Conservation (phyloP, 2,329 filamentous ascomycete species). For the Macroventuria anomochaeta region DNA sequence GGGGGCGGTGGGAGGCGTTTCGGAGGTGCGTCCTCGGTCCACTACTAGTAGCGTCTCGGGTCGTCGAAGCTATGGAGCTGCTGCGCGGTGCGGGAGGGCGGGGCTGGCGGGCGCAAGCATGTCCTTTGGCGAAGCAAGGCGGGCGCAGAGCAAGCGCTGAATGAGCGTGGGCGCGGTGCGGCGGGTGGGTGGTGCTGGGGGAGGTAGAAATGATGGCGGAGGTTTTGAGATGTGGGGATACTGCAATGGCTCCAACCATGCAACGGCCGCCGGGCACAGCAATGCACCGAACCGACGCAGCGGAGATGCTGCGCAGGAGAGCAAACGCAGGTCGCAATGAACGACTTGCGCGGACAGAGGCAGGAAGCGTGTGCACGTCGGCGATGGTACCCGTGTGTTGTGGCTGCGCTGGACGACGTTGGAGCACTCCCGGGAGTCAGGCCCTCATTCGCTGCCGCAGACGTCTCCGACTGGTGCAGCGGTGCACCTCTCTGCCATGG, state of each 20-base stretch:
- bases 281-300: neutral
- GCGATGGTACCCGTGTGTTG: neutral
- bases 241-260: constrained; percentile 1
- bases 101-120: constrained; percentile 36
- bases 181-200: constrained; percentile 19
- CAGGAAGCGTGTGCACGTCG: neutral
- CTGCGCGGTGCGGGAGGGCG: constrained; percentile 32
- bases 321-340: neutral
- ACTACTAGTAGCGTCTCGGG: constrained; percentile 39
- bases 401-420: neutral
- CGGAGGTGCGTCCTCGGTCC: constrained; percentile 20
- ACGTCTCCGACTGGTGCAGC: constrained; percentile 27
- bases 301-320: neutral
- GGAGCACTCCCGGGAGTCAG: constrained; percentile 10
- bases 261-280: constrained; percentile 5
- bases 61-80: constrained; percentile 31
- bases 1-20: constrained; percentile 7
- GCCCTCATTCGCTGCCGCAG: constrained; percentile 32
- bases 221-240: constrained; percentile 27
- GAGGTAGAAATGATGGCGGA: constrained; percentile 16
- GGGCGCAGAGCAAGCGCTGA: constrained; percentile 24
- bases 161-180: constrained; percentile 28
- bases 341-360: neutral
- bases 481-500: neutral
- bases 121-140: constrained; percentile 27